These are phyloP conservation scores for Pseudoscleropodium purum DNA, from an alignment of 225 moss, liverwort and hornwort genomes.

Conservation along the genomic window DNA sequence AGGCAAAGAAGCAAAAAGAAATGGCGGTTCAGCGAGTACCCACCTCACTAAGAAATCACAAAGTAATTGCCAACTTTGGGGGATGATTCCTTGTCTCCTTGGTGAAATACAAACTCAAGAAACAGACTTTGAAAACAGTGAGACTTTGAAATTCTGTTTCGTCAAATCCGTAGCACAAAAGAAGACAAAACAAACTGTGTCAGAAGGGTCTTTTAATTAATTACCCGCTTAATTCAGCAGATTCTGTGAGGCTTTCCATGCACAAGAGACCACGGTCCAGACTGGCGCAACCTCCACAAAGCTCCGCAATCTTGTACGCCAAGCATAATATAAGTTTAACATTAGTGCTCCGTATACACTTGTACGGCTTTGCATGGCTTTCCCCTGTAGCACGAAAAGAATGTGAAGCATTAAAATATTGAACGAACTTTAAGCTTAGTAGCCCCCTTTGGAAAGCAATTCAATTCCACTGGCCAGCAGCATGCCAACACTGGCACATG, in stretches of 20 bases:
- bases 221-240: background rate
- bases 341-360: no score
- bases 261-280: background rate
- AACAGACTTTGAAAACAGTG: background rate
- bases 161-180: background rate
- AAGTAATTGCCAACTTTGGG: background rate
- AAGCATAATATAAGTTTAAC: no score
- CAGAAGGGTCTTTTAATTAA: background rate
- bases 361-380: background rate
- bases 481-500: background rate
- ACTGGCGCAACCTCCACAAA: background rate
- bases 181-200: background rate
- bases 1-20: background rate
- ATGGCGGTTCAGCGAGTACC: rapidly evolving
- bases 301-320: background rate
- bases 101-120: background rate
- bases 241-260: background rate
- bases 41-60: background rate
- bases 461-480: background rate
- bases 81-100: background rate
- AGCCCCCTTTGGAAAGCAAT: background rate
- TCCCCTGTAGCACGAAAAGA: background rate
- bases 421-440: background rate
- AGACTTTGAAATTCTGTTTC: no score
- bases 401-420: background rate